Conservation (phyloP, 768 basidiomycete species). For the Trametes gibbosa region DNA sequence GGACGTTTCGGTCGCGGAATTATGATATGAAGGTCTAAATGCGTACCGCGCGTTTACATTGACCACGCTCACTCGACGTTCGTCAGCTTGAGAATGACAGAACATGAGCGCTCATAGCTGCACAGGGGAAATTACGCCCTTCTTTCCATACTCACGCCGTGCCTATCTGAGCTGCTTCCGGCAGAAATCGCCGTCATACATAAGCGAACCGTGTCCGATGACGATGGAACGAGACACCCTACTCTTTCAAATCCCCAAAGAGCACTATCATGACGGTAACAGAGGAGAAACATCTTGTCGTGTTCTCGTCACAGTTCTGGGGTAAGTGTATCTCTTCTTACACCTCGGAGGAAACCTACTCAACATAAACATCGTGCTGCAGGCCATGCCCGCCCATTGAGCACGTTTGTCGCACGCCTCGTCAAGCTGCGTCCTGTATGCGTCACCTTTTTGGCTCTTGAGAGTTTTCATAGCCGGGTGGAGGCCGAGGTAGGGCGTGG, state of each 20-base stretch:
- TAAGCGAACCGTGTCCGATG: no score
- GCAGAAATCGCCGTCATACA: no score
- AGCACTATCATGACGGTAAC: not conserved
- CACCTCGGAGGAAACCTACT: not conserved
- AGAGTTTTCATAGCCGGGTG: not conserved
- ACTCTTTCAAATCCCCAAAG: not conserved
- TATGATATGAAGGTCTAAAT: no score
- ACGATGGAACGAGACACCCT: no score
- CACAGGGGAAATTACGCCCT: no score
- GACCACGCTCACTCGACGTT: no score
- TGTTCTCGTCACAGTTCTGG: not conserved
- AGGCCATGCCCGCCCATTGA: constrained; percentile 13
- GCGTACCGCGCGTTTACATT: no score
- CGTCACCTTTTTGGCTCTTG: constrained; percentile 1
- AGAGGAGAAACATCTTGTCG: not conserved
- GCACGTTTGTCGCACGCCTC: constrained; percentile 5
- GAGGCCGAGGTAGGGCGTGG: constrained; percentile 3
- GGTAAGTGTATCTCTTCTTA: not conserved
- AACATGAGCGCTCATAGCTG: no score
- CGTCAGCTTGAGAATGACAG: no score
- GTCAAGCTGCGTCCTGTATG: not conserved
- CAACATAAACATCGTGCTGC: not conserved
- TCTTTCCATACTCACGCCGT: no score
- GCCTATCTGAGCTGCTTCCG: no score
- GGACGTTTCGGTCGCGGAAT: no score